phyloP scores from a whole-genome alignment of 2,329 filamentous ascomycete genomes.

The Botrytis deweyae region DNA sequence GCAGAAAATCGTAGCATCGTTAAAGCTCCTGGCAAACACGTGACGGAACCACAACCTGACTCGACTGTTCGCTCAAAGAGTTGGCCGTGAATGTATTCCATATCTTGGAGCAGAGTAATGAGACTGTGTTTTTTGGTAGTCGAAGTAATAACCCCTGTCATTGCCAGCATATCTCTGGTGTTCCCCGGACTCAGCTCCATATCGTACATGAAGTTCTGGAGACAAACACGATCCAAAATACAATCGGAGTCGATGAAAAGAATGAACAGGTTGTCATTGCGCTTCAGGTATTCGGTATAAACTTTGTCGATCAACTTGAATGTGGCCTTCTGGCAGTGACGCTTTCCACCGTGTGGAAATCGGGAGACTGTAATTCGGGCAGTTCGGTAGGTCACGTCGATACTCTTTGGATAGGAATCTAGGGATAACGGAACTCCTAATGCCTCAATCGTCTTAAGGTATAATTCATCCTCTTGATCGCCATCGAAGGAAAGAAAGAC shows the following conservation, averaged over 20 bases:
- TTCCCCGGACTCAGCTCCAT: conserved; percentile 97
- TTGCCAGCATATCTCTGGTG: conserved; percentile 88
- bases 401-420: conserved; percentile 80
- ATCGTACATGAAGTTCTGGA: conserved; percentile 98
- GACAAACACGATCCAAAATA: conserved; percentile 83
- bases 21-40: conserved; percentile 90
- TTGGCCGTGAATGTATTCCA: conserved; percentile 97
- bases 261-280: conserved; percentile 90
- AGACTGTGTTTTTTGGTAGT: conserved; percentile 86
- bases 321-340: conserved; percentile 89
- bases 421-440: conserved; percentile 78
- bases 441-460: conserved; percentile 79
- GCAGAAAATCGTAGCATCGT: conserved; percentile 96
- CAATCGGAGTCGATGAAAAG: conserved; percentile 98
- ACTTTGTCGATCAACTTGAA: conserved; percentile 93
- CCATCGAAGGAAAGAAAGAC: conserved; percentile 96
- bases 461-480: conserved; percentile 83
- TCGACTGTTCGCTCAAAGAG: conserved; percentile 95
- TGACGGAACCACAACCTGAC: conserved; percentile 89
- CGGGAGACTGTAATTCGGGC: conserved; percentile 87
- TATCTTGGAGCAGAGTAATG: conserved; percentile 91
- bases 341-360: conserved; percentile 90
- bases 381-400: conserved; percentile 81
- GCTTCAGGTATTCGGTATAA: conserved; percentile 80
- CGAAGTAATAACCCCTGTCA: conserved; percentile 96